Evolutionary conservation across 352 stramenopile species (phyloP).

Genomic region (Phytophthora nicotianae): DNA sequence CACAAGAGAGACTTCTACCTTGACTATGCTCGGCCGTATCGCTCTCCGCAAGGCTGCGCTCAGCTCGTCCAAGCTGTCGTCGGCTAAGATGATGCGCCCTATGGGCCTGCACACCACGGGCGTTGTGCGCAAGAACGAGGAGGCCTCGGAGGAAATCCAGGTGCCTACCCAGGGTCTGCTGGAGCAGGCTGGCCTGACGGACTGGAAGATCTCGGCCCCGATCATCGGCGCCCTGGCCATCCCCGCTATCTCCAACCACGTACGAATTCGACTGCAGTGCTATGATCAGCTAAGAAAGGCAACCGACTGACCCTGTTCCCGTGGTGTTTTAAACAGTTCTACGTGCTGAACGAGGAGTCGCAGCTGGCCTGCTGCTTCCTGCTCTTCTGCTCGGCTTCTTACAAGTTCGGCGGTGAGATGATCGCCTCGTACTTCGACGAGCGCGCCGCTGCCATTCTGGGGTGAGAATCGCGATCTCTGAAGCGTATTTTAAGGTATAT

Average conservation of each 20-base stretch:
- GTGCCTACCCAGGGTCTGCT: conserved; percentile 62
- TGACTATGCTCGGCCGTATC: conserved; percentile 75
- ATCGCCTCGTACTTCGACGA: conserved; percentile 89
- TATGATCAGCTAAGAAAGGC: background rate
- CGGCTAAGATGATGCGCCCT: conserved; percentile 46
- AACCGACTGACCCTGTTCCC: background rate
- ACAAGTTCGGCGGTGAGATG: conserved; percentile 86
- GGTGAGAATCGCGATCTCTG: conserved; percentile 35
- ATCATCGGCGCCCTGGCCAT: conserved; percentile 77
- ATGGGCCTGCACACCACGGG: conserved; percentile 67
- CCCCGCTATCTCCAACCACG: conserved; percentile 80
- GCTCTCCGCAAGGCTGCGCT: conserved; percentile 69
- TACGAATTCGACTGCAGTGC: conserved; percentile 32
- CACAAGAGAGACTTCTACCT: conserved; percentile 11
- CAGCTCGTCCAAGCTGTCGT: conserved; percentile 53
- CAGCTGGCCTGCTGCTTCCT: conserved; percentile 87
- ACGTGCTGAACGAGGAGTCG: conserved; percentile 88
- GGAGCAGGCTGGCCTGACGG: conserved; percentile 68
- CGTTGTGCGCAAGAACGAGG: conserved; percentile 58
- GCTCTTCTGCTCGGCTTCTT: conserved; percentile 83
- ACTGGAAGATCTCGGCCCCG: conserved; percentile 86
- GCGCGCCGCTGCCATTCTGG: conserved; percentile 72
- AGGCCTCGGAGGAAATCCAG: conserved; percentile 44
- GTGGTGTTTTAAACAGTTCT: conserved; percentile 47
- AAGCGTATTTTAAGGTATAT: background rate